phyloP scores from a whole-genome alignment of 2,329 filamentous ascomycete species.

The Mariannaea elegans region DNA sequence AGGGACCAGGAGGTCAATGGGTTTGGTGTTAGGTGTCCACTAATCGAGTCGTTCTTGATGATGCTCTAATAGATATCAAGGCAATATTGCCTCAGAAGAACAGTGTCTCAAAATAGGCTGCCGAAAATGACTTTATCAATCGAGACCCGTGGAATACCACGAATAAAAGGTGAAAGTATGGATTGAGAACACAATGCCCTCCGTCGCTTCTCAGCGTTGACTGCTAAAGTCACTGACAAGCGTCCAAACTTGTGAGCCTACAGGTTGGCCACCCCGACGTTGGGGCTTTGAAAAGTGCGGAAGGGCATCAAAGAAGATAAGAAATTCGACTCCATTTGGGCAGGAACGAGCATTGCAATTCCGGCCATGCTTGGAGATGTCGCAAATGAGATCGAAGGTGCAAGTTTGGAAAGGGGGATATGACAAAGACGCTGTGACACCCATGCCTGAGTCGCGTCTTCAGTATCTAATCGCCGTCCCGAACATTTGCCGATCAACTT shows the following conservation, averaged over 20 bases:
- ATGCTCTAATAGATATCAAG: background rate
- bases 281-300: constrained; percentile 57
- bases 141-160: background rate
- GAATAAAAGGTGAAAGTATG: constrained; percentile 9
- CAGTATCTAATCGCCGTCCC: constrained; percentile 29
- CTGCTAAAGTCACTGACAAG: constrained; percentile 37
- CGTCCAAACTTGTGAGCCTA: constrained; percentile 44
- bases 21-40: constrained; percentile 7
- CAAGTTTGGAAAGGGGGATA: constrained; percentile 24
- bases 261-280: constrained; percentile 57
- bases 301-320: constrained; percentile 25
- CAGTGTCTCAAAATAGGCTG: background rate
- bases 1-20: constrained; percentile 4
- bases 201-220: constrained; percentile 33
- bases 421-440: constrained; percentile 20
- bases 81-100: background rate
- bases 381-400: constrained; percentile 21
- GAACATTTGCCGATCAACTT: constrained; percentile 35
- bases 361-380: constrained; percentile 33
- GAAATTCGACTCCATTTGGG: constrained; percentile 32
- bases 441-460: constrained; percentile 26
- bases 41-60: background rate
- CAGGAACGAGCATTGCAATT: constrained; percentile 27
- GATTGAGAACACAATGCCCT: constrained; percentile 27
- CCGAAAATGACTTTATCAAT: background rate